A percentile compares a stretch with the other conserved stretches of the same genome.
phyloP scores from a whole-genome alignment of 2,329 filamentous ascomycete species.

The Aspergillus sp. region DNA sequence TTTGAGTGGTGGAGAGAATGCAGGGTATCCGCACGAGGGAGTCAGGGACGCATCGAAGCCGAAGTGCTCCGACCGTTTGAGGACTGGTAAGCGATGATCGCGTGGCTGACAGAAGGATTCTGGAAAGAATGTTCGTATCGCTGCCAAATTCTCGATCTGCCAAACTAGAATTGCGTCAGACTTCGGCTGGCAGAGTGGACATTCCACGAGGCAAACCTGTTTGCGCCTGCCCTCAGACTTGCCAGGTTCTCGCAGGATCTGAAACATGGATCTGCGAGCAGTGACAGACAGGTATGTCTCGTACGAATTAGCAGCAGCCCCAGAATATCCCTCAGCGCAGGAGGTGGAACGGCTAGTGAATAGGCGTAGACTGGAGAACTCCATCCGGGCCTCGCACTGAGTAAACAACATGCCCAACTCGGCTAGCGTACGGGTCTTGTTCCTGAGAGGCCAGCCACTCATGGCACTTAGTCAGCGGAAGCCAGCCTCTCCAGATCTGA shows the following conservation, averaged over 20 bases:
- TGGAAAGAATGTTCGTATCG: neutral
- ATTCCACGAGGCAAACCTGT: constrained; percentile 4
- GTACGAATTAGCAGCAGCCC: too few species aligned
- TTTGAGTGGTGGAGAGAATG: neutral
- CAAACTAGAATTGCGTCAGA: neutral
- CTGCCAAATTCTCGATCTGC: neutral
- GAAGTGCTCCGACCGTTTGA: neutral
- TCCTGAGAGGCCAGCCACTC: too few species aligned
- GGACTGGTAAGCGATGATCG: neutral
- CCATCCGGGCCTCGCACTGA: neutral
- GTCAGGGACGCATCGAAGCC: neutral
- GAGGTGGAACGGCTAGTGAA: too few species aligned
- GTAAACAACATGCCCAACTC: too few species aligned
- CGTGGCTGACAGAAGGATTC: neutral
- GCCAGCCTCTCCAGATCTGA: constrained; percentile 14
- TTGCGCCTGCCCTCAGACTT: too few species aligned
- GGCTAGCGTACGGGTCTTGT: too few species aligned
- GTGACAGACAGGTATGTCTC: too few species aligned
- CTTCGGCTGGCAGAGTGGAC: neutral
- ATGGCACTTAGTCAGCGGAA: too few species aligned
- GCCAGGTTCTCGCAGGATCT: neutral
- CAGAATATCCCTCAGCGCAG: too few species aligned
- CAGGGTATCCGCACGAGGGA: neutral
- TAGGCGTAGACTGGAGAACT: neutral
- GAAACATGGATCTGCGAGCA: neutral